These are phyloP conservation scores for Penicillium pulvis DNA, from an alignment of 495 filamentous ascomycete species.

Conservation along the genomic window DNA sequence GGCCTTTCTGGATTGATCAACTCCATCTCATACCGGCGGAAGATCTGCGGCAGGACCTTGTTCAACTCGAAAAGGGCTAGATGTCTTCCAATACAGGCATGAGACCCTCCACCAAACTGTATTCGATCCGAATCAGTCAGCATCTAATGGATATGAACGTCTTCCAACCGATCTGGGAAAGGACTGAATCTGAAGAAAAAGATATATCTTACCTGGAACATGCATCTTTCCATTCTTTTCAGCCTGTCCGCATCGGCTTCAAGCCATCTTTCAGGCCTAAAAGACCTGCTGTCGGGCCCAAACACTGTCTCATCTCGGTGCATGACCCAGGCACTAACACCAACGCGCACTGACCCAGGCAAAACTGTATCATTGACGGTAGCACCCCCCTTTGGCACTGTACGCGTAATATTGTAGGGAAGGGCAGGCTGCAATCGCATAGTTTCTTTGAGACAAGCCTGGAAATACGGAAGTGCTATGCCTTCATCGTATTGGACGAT, in stretches of 20 bases:
- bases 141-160: background rate
- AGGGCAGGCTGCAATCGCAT: background rate
- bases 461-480: background rate
- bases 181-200: background rate
- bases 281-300: background rate
- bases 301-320: background rate
- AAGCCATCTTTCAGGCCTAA: background rate
- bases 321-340: background rate
- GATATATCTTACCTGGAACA: background rate
- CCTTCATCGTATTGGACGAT: background rate
- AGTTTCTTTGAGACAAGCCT: background rate
- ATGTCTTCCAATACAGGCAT: background rate
- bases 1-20: no score
- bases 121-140: background rate
- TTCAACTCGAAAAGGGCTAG: background rate
- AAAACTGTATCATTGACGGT: background rate
- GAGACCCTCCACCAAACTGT: background rate
- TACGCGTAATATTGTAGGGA: background rate
- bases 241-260: background rate
- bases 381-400: background rate
- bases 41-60: no score
- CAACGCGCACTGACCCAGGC: no score
- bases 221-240: background rate
- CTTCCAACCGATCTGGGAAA: background rate
- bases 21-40: no score